A percentile compares a stretch with the other conserved stretches of the same genome.
These are phyloP conservation scores for Suillus tomentosus DNA, from an alignment of 768 basidiomycete genomes.

Conservation along the genomic window DNA sequence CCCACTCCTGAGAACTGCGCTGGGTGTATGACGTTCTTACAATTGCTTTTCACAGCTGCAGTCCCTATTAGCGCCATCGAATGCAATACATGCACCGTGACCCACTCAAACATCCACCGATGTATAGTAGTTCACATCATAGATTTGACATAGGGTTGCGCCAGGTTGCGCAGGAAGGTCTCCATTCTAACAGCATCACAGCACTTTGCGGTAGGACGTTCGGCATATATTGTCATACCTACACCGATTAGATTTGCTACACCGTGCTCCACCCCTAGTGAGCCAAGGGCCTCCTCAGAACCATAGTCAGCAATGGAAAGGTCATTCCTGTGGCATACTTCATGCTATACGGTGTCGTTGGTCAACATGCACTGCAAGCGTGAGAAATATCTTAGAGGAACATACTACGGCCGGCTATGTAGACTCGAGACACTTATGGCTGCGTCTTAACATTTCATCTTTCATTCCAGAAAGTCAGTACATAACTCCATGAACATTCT, in stretches of 20 bases:
- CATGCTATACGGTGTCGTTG: not conserved
- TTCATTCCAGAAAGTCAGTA: not conserved
- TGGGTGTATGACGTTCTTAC: conserved; percentile 16
- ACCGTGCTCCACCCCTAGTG: not conserved
- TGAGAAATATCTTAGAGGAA: not conserved
- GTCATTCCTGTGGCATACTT: not conserved
- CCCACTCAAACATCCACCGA: not conserved
- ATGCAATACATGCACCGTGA: conserved; percentile 14
- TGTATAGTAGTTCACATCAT: not conserved
- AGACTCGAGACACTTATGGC: not conserved
- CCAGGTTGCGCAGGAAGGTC: conserved; percentile 3
- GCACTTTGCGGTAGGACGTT: conserved; percentile 1
- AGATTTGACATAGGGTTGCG: not conserved
- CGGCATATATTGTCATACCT: not conserved
- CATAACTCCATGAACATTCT: not conserved
- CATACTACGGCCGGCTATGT: not conserved
- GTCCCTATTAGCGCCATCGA: conserved; percentile 12
- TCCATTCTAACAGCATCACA: not conserved
- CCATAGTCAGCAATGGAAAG: not conserved
- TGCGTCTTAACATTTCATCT: not conserved
- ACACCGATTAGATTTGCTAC: not conserved
- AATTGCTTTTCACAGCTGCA: conserved; percentile 3
- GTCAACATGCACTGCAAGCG: not conserved
- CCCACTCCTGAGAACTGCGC: conserved; percentile 21
- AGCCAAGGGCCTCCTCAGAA: not conserved